Conservation (phyloP, 495 filamentous ascomycete species). For the Annulohypoxylon moriforme region DNA sequence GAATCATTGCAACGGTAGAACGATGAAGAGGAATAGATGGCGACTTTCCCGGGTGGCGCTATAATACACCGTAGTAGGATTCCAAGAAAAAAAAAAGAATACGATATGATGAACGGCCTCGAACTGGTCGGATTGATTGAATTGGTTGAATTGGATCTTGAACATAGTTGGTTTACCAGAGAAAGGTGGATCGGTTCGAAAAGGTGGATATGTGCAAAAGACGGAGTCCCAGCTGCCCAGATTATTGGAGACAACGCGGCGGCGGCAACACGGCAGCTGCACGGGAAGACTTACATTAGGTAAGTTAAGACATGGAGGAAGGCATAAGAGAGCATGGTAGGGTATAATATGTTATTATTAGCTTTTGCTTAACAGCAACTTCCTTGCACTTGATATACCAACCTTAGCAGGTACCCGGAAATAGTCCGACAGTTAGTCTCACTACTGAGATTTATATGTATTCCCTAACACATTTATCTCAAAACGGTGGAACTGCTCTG, state of each 20-base stretch:
- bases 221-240: conserved; percentile 11
- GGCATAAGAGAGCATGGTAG: background rate
- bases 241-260: conserved; percentile 26
- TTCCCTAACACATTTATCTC: background rate
- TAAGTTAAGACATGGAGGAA: conserved; percentile 16
- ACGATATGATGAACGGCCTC: background rate
- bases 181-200: too few relatives aligned
- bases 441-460: background rate
- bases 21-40: conserved; percentile 20
- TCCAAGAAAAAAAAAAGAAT: background rate
- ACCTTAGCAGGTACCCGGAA: background rate
- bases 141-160: background rate
- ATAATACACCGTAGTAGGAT: conserved; percentile 6
- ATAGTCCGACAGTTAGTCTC: background rate
- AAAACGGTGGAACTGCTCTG: background rate
- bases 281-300: conserved; percentile 29
- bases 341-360: conserved; percentile 14
- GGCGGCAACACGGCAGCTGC: conserved; percentile 16
- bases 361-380: conserved; percentile 6
- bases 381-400: background rate
- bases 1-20: conserved; percentile 23
- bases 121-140: background rate
- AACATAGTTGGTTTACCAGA: too few relatives aligned
- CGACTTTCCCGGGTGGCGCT: conserved; percentile 23
- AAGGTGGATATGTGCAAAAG: background rate